Evolutionary conservation across 1,284 basidiomycete species (phyloP).

Genomic region (Ustilago sp.): DNA sequence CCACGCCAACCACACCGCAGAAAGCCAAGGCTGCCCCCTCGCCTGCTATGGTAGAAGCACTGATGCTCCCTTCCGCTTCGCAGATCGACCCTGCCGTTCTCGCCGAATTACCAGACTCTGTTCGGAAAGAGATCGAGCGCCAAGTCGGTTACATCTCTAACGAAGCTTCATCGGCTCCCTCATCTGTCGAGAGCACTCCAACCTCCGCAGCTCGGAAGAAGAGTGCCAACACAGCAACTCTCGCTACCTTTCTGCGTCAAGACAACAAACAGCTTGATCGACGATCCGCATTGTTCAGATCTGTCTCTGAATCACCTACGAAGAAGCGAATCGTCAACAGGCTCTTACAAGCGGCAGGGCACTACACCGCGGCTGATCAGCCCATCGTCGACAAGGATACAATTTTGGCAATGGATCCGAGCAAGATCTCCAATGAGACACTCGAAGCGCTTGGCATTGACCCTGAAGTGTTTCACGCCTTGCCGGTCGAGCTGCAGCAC

Average conservation of each 20-base stretch:
- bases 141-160: conserved; percentile 29
- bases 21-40: conserved; percentile 40
- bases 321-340: conserved; percentile 38
- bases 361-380: conserved; percentile 21
- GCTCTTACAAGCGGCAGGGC: conserved; percentile 17
- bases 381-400: conserved; percentile 30
- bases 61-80: conserved; percentile 57
- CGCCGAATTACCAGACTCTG: conserved; percentile 55
- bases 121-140: conserved; percentile 60
- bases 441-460: conserved; percentile 55
- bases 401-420: conserved; percentile 41
- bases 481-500: conserved; percentile 56
- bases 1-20: conserved; percentile 41
- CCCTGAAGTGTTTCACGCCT: conserved; percentile 55
- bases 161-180: conserved; percentile 24
- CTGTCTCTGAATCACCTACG: conserved; percentile 40
- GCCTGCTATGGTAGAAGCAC: conserved; percentile 33
- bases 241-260: conserved; percentile 19
- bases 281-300: conserved; percentile 21
- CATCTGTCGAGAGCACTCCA: conserved; percentile 33
- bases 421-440: conserved; percentile 23
- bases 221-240: conserved; percentile 17
- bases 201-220: conserved; percentile 27
- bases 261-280: conserved; percentile 9
- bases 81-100: conserved; percentile 65